Percentiles rank a stretch among this genome's conserved stretches.
Evolutionary conservation across 2,329 filamentous ascomycete species (phyloP).

Genomic region (Fusarium sublunatum): DNA sequence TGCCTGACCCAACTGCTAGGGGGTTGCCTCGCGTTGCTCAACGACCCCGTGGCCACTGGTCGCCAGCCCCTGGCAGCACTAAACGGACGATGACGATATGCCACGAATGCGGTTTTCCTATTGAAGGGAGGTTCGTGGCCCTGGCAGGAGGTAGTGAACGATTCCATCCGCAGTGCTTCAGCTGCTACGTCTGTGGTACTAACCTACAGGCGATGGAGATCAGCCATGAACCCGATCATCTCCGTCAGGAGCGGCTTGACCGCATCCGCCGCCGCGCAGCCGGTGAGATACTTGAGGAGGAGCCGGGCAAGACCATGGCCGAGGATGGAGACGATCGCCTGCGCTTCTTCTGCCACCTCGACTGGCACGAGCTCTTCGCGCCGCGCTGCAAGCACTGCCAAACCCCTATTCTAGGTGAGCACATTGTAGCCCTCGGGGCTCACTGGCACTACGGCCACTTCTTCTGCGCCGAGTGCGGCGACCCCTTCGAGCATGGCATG

Average conservation of each 20-base stretch:
- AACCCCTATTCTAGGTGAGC: constrained; percentile 95
- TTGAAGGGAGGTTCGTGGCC: constrained; percentile 90
- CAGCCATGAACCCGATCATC: constrained; percentile 85
- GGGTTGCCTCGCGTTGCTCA: constrained; percentile 52
- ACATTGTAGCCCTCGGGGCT: constrained; percentile 91
- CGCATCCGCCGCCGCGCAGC: constrained; percentile 73
- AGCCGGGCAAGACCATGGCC: constrained; percentile 70
- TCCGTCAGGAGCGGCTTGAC: constrained; percentile 76
- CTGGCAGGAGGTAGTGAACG: constrained; percentile 77
- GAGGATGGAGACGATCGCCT: constrained; percentile 79
- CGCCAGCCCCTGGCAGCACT: constrained; percentile 60
- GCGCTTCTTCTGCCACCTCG: constrained; percentile 97
- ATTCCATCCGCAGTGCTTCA: constrained; percentile 94
- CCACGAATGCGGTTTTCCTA: constrained; percentile 83
- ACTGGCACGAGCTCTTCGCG: constrained; percentile 95
- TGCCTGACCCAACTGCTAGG: constrained; percentile 60
- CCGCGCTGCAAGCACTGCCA: constrained; percentile 96
- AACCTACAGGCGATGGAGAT: constrained; percentile 95
- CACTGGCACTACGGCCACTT: constrained; percentile 99
- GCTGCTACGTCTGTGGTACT: constrained; percentile 87
- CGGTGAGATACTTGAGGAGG: constrained; percentile 70
- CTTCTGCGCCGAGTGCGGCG: constrained; percentile 98
- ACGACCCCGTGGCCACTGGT: constrained; percentile 67
- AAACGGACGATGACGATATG: constrained; percentile 76
- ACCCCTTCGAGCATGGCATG: constrained; percentile 82